Percentiles rank a stretch among this genome's conserved stretches.
These are phyloP conservation scores for Picea engelmannii DNA, from an alignment of 83 land plant species.

Conservation along the genomic window DNA sequence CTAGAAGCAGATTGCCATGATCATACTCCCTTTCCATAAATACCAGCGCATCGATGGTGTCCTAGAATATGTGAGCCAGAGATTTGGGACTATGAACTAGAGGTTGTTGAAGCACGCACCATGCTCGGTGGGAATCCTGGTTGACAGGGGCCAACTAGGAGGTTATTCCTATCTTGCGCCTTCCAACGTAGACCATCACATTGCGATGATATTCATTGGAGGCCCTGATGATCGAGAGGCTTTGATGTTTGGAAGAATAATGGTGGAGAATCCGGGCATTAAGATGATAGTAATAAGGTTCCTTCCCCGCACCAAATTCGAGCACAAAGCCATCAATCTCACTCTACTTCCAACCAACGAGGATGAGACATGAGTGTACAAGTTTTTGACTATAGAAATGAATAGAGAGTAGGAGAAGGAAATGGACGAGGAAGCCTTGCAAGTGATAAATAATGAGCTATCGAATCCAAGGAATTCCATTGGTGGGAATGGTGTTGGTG, in stretches of 20 bases:
- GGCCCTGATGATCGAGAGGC: constrained; percentile 93
- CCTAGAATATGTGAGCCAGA: no score
- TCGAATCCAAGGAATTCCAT: no score
- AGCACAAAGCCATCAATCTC: constrained; percentile 26
- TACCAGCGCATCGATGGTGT: constrained; percentile 27
- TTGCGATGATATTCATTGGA: constrained; percentile 77
- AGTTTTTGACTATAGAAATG: constrained; percentile 28
- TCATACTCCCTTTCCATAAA: no score
- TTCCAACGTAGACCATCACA: constrained; percentile 18
- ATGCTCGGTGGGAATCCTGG: constrained; percentile 43
- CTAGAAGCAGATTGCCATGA: constrained; percentile 44
- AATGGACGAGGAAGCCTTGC: neutral
- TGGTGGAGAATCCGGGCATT: constrained; percentile 80
- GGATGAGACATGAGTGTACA: constrained; percentile 9
- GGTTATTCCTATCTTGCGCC: constrained; percentile 22
- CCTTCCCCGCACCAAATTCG: neutral
- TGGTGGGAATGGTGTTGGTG: no score
- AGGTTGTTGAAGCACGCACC: neutral
- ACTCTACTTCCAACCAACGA: constrained; percentile 17
- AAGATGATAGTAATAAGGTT: constrained; percentile 51
- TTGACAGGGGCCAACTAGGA: constrained; percentile 64
- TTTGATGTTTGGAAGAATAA: constrained; percentile 62
- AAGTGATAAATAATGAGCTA: no score
- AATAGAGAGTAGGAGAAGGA: constrained; percentile 26
- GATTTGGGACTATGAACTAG: no score